A percentile compares a stretch with the other conserved stretches of the same genome.
These are phyloP conservation scores for Aspergillus costaricaensis DNA, from an alignment of 2,329 filamentous ascomycete species.

Conservation along the genomic window DNA sequence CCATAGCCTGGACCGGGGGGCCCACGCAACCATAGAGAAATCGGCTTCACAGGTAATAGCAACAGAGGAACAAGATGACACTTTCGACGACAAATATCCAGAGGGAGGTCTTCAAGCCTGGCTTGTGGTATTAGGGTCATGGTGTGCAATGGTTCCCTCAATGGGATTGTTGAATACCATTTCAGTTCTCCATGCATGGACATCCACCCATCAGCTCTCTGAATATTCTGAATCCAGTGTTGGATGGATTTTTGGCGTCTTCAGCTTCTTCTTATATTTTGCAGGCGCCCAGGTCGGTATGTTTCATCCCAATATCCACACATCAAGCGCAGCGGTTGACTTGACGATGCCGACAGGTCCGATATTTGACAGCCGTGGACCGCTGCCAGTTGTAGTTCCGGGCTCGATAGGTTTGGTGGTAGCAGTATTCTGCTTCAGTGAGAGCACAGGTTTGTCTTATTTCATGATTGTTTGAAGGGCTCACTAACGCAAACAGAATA, in stretches of 20 bases:
- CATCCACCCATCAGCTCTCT: conserved; percentile 36
- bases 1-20: background rate
- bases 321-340: conserved; percentile 22
- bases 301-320: background rate
- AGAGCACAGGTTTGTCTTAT: background rate
- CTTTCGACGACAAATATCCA: conserved; percentile 28
- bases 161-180: conserved; percentile 46
- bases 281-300: conserved; percentile 25
- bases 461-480: background rate
- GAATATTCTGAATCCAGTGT: conserved; percentile 35
- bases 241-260: conserved; percentile 46
- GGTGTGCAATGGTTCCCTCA: conserved; percentile 37
- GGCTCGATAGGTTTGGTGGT: conserved; percentile 35
- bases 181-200: conserved; percentile 42
- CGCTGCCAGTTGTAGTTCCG: conserved; percentile 31
- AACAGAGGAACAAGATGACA: background rate
- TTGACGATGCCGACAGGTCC: conserved; percentile 17
- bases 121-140: conserved; percentile 46
- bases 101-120: conserved; percentile 48
- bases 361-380: conserved; percentile 41
- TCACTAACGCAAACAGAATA: conserved; percentile 30
- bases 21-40: background rate
- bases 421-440: conserved; percentile 29
- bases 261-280: conserved; percentile 42
- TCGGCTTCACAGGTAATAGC: background rate